Conservation (phyloP, 2,329 filamentous ascomycete genomes). For the Colletotrichum sp. region DNA sequence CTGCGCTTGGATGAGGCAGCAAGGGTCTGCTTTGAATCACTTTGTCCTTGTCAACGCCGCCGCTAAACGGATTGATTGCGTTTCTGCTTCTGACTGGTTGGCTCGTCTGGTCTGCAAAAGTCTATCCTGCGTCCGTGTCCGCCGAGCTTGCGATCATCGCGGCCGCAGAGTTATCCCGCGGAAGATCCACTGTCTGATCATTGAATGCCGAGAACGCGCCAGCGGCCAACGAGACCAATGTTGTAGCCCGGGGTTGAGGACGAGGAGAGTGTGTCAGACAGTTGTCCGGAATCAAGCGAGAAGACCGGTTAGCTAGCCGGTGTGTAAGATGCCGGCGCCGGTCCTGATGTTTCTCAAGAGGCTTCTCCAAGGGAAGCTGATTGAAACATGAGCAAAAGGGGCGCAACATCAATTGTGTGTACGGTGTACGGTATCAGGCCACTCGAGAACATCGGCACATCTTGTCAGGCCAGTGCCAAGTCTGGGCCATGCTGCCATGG, state of each 20-base stretch:
- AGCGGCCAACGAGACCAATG: not conserved
- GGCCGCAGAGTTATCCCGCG: not conserved
- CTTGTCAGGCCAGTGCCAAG: slow-evolving; percentile 2
- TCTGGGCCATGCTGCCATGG: not conserved
- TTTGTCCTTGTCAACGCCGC: not conserved
- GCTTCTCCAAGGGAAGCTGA: not conserved
- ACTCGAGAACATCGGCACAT: not conserved
- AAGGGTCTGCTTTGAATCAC: not conserved
- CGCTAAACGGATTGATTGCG: not conserved
- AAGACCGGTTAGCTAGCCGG: not conserved
- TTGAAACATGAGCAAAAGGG: not conserved
- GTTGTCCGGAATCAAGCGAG: not conserved
- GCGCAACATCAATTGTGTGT: not conserved
- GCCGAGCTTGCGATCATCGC: not conserved
- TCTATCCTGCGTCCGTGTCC: not conserved
- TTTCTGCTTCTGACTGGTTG: not conserved
- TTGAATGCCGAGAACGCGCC: not conserved
- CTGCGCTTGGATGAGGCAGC: not conserved
- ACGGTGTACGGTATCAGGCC: not conserved
- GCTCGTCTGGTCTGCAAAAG: not conserved
- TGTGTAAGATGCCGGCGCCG: not conserved
- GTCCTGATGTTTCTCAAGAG: not conserved
- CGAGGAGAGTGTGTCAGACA: not conserved
- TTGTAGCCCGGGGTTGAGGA: not conserved
- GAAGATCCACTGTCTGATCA: not conserved